Evolutionary conservation across 2,329 filamentous ascomycete genomes (phyloP), one percentile per base, ranked within the genome.

Genomic region (Fusarium nelsonii): DNA sequence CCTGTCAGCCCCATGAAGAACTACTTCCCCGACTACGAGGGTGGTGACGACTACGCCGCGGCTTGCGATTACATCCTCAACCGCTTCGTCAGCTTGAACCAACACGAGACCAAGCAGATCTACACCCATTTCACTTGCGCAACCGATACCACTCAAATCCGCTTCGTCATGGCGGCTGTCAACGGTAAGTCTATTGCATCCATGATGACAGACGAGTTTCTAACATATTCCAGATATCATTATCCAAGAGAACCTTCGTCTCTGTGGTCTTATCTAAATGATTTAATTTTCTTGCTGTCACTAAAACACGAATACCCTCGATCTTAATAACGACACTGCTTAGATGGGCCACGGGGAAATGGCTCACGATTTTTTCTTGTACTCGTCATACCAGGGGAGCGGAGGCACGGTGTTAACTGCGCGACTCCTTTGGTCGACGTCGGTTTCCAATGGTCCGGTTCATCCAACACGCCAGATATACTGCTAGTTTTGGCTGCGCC

Each of bases 41-140:
- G 95, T 73, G 96, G 96, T 74, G 92, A 97, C 74, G 95, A 99
- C 82, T 99, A 99, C 78, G 91, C 92, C 40, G 92, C 93, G 52
- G 96, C 96, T 37, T 99, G 96, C 84, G 95, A 99, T 81, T 99
- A 99, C 84, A 98, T 99, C 77, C 88, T 99, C 68, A 98, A 98
- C 87, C 90, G 96, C 79, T 99, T 99, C 82, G 96, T 98, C 76
- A 96, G 92, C 79, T 85, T 99, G 79, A 99, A 99, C 85, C 96
- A 98, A 83, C 95, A 97, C 80, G 96, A 98, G 85, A 97, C 94
- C 57, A 99, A 99, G 87, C 96, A 99, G 82, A 98, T 99, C 81
- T 99, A 99, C 87, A 99, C 96, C 63, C 96, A 98, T 83, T 99
- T 99, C 84, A 99, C 96, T 51, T 98, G 96, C 80, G 96, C 96